Evolutionary conservation across 305 asterid species (phyloP).

Genomic region (Vinca major): DNA sequence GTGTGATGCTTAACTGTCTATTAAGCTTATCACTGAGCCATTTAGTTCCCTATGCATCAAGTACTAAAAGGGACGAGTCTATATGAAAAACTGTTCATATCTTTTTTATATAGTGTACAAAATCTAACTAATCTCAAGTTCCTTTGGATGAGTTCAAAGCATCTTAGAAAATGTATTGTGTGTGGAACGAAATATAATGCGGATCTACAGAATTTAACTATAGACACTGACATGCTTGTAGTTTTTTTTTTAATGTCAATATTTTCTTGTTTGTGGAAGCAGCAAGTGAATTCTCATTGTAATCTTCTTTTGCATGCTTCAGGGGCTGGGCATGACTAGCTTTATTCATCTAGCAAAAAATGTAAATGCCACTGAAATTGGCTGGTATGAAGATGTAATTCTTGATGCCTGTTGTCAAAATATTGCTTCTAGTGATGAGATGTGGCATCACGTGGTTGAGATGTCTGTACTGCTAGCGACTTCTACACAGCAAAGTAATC

Average conservation of each 20-base stretch:
- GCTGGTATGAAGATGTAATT: slow-evolving; percentile 68
- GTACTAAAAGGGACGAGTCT: neutral
- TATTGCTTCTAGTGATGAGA: slow-evolving; percentile 73
- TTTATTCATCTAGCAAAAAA: slow-evolving; percentile 63
- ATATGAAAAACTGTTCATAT: neutral
- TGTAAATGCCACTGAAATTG: slow-evolving; percentile 57
- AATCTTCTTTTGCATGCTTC: slow-evolving; percentile 19
- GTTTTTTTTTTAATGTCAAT: neutral
- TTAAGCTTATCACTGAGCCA: neutral
- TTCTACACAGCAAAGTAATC: slow-evolving; percentile 58
- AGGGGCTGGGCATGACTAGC: slow-evolving; percentile 91
- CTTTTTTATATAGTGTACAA: neutral
- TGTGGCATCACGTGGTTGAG: slow-evolving; percentile 74
- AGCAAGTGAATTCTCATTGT: neutral
- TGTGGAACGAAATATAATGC: neutral
- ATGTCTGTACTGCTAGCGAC: slow-evolving; percentile 76
- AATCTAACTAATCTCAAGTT: neutral
- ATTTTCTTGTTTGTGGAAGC: neutral
- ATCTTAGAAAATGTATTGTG: neutral
- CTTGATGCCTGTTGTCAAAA: slow-evolving; percentile 95
- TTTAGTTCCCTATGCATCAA: neutral
- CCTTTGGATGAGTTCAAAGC: neutral
- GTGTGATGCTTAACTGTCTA: neutral
- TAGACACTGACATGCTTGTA: neutral
- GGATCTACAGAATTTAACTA: neutral